Base-by-base conservation (phyloP, 768 basidiomycete species). In the Kwoniella mangroviensis region DNA sequence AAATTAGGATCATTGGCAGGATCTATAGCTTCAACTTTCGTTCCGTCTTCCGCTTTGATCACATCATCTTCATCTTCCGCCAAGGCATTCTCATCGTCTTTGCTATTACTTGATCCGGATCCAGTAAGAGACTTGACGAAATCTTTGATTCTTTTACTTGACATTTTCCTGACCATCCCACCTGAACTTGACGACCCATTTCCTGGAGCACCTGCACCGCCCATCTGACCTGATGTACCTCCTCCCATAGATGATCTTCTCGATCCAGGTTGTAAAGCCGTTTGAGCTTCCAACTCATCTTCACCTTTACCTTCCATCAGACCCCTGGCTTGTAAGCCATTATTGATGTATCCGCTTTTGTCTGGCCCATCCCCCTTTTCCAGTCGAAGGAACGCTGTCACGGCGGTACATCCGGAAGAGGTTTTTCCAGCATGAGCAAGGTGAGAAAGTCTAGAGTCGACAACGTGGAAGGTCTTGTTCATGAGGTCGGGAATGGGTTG, bases 321-420 rank as follows among this genome's bases (percentile, higher is more conserved):
- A 0, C 82, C 82, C 49, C 82, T 52, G 15, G 74, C 55, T 17
- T 69, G 61, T 22, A 83, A 62, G 15, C 70, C 68, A 2, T 79
- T 76, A 67, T 83, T 83, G 53, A 70, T 68, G 62, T 80, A 83
- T 2, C 81, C 81, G 52, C 74, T 73, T 4, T 72, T 75, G 24
- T 70, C 70, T 9, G 53, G 24, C 17, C 90, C 85, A 15, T 61
- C 42, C 22, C 59, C 67, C 74, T 94, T 93, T 84, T 99, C 97
- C 68, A 98, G 84, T 15, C 97, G 91, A 63, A 99, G 87, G 84
- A 98, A 96, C 2, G 94, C 94, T 28, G 92, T 94, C 43, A 97
- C 97, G 4, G 93, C 97, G 4, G 97, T 99, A 80, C 96, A 98
- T 1, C 97, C 97, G 7, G 93, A 94, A 77, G 96, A 93, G 59